Base-by-base conservation (phyloP, 2,329 filamentous ascomycete species). In the Pseudopithomyces maydicus region DNA sequence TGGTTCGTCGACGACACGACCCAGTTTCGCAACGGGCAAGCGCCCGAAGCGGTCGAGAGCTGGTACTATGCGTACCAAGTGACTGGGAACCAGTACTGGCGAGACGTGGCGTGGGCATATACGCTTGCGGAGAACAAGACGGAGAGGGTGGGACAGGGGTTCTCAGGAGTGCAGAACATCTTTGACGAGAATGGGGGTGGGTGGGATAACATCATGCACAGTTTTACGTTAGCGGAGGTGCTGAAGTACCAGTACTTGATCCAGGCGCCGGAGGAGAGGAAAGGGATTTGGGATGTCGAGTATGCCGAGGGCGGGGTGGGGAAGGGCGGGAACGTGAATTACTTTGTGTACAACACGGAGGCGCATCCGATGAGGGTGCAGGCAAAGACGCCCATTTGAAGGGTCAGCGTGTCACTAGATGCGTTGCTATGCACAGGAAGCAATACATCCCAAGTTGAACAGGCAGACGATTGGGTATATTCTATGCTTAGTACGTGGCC, bases 171-270 rank as follows among this genome's bases (percentile, higher is more conserved):
- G 56, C 73, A 68, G 0, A 76, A 93, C 69, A 89, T 94, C 49
- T 90, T 89, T 59, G 75, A 75, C 10, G 63, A 71, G 1, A 79
- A 79, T 42, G 89, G 89, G 8, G 88, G 88, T 1, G 75, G 76
- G 0, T 85, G 82, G 60, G 74, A 77, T 47, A 85, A 95, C 70
- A 86, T 88, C 70, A 89, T 92, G 80, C 90, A 94, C 74, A 92
- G 88, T 65, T 95, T 92, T 79, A 87, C 89, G 78, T 90, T 94
- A 72, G 90, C 91, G 0, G 90, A 94, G 78, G 89, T 92, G 57
- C 72, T 94, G 74, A 95, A 95, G 80, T 94, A 94, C 73, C 79
- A 84, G 56, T 94, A 90, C 74, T 74, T 94, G 67, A 88, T 90
- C 56, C 85, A 88, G 70, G 80, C 84, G 33, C 42, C 74, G 71